A percentile compares a stretch with the other conserved stretches of the same genome.
Conservation (phyloP, 257 asterid species). For the Plectranthus barbatus region DNA sequence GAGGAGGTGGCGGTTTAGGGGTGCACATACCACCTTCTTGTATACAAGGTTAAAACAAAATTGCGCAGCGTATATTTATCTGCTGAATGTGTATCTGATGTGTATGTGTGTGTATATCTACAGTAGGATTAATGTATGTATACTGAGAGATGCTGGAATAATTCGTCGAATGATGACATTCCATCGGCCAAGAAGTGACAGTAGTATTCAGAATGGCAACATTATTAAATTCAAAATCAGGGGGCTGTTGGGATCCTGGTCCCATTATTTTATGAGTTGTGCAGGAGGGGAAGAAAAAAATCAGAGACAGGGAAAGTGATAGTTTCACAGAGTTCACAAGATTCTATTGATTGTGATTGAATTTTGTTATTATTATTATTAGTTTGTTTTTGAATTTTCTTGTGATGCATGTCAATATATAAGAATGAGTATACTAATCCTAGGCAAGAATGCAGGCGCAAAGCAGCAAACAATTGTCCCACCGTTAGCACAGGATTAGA, state of each 20-base stretch:
- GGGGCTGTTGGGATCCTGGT: conserved; percentile 19
- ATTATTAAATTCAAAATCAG: conserved; percentile 6
- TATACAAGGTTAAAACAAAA: conserved; percentile 2
- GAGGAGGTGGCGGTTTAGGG: not conserved
- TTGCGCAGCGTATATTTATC: not conserved
- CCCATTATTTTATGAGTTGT: conserved; percentile 5
- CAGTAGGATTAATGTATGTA: too few species aligned
- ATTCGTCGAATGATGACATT: conserved; percentile 30
- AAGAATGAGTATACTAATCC: not conserved
- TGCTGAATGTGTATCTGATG: not conserved
- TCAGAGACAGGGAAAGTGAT: conserved; percentile 20
- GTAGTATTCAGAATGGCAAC: conserved; percentile 9
- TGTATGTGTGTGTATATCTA: not conserved
- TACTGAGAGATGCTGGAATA: not conserved
- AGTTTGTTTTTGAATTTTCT: not conserved
- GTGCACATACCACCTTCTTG: too few species aligned
- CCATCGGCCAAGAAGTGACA: conserved; percentile 15
- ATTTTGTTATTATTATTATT: not conserved
- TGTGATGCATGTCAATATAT: not conserved
- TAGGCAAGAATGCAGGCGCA: conserved; percentile 1
- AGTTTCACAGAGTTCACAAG: conserved; percentile 6
- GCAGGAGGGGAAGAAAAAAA: not conserved
- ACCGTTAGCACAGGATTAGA: conserved; percentile 23
- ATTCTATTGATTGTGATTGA: conserved; percentile 27
- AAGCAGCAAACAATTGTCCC: conserved; percentile 7